Evolutionary conservation across 768 basidiomycete genomes (phyloP), one percentile per base, ranked within the genome.

Genomic region (Mycena chlorophos): DNA sequence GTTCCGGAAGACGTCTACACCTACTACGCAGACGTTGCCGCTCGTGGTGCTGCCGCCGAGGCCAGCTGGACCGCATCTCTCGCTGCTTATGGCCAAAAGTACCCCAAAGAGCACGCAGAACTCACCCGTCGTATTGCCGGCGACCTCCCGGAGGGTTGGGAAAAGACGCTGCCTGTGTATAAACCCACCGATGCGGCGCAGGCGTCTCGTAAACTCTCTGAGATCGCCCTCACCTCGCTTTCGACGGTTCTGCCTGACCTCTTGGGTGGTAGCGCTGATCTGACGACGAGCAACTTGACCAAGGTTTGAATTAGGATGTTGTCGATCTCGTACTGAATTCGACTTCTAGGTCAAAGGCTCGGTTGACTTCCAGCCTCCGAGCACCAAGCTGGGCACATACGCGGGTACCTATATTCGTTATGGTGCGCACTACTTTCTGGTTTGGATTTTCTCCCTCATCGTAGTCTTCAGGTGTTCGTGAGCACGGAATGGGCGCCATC

Each of bases 401-500:
- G 74, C 84, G 54, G 95, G 95, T 50, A 89, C 87, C 45, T 97
- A 98, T 71, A 85, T 98, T 70, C 89, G 94, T 52, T 98, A 89
- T 76, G 95, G 95, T 34, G 14, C n/a, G 43, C 22, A 29, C 2
- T 22, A 28, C 45, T 22, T 31, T 39, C 20, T 5, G 8, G 30
- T 31, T 5, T 28, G 23, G 29, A 13, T 45, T 42, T 23, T 26
- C 34, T 39, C 23, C 28, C 19, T 26, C 22, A 10, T 23, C n/a
- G 17, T 10, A 37, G 34, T 37, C n/a, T n/a, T n/a, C n/a, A 59
- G 57, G 57, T 83, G 94, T 98, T 54, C 91, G 95, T 73, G 95
- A 98, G 72, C 95, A 98, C 73, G 95, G 79, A 63, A 98, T 97
- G 94, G 91, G 89, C 65, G 95, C 94, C 52, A 94, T 98, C 65